These are phyloP conservation scores for Kwoniella sp. DNA, from an alignment of 768 basidiomycete species.

Conservation along the genomic window DNA sequence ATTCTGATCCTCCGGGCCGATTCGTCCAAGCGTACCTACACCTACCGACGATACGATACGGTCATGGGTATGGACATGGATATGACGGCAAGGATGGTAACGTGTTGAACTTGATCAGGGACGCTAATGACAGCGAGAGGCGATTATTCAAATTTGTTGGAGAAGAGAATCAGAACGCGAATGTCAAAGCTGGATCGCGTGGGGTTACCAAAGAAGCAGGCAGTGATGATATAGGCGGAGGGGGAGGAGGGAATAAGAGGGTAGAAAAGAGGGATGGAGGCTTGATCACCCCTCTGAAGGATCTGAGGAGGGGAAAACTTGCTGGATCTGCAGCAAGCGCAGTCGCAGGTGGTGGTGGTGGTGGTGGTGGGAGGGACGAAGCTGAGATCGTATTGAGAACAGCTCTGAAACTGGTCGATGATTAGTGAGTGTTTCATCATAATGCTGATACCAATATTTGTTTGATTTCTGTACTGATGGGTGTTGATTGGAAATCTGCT, in stretches of 20 bases:
- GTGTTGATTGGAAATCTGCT: no score
- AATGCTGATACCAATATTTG: no score
- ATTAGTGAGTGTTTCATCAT: slow-evolving; percentile 47
- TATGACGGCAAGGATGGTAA: not conserved
- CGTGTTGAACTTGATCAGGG: slow-evolving; percentile 45
- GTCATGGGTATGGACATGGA: not conserved
- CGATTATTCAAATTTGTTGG: slow-evolving; percentile 53
- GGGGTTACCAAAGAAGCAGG: slow-evolving; percentile 2
- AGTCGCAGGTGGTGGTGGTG: no score
- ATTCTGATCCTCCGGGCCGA: slow-evolving; percentile 33
- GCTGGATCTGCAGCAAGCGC: not conserved
- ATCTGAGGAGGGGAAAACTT: slow-evolving; percentile 17
- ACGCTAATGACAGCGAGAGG: slow-evolving; percentile 46
- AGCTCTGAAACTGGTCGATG: slow-evolving; percentile 51
- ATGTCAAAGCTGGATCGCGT: not conserved
- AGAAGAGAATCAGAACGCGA: slow-evolving; percentile 17
- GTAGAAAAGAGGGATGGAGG: slow-evolving; percentile 52
- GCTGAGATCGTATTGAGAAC: slow-evolving; percentile 44
- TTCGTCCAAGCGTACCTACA: slow-evolving; percentile 42
- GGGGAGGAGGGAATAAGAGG: slow-evolving; percentile 33
- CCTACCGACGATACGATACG: not conserved
- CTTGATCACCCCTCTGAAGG: slow-evolving; percentile 45
- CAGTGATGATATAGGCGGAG: not conserved
- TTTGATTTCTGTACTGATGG: not conserved
- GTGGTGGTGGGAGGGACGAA: slow-evolving; percentile 28